Conservation (phyloP, 176 grass and related monocot species). For the Zizania latifolia region DNA sequence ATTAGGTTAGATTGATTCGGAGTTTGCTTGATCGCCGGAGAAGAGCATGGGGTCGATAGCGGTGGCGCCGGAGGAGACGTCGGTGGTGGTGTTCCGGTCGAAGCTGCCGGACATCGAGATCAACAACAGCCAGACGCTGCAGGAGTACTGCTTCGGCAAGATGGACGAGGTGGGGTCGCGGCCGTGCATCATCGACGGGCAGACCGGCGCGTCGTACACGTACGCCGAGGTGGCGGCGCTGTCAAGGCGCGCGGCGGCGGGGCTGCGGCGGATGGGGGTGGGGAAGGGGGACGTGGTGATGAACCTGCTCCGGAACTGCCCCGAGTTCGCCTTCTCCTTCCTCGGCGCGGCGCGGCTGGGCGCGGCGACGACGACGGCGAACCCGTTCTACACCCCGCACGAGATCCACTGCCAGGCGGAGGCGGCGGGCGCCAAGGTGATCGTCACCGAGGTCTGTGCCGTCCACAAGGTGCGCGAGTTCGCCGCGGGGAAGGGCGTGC, state of each 20-base stretch:
- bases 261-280: conserved; percentile 44
- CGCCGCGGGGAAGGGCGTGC: conserved; percentile 15
- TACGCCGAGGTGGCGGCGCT: conserved; percentile 46
- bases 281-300: conserved; percentile 63
- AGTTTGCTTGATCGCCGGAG: not conserved
- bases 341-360: conserved; percentile 49
- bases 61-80: not conserved
- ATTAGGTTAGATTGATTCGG: not conserved
- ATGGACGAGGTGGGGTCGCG: conserved; percentile 20
- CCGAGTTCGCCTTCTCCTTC: conserved; percentile 77
- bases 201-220: conserved; percentile 41
- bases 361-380: conserved; percentile 68
- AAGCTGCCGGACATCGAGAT: conserved; percentile 78
- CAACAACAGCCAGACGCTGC: conserved; percentile 40
- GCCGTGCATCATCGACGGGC: conserved; percentile 63
- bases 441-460: conserved; percentile 78
- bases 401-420: conserved; percentile 70
- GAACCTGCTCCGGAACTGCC: conserved; percentile 74
- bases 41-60: conserved; percentile 35
- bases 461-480: conserved; percentile 59
- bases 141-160: conserved; percentile 70
- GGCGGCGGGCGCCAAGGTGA: conserved; percentile 41
- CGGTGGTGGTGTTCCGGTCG: conserved; percentile 54
- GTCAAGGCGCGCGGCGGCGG: conserved; percentile 33
- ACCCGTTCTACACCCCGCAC: conserved; percentile 70